Evolutionary conservation across 768 basidiomycete genomes (phyloP), one percentile per base, ranked within the genome.

Genomic region (Auricularia sp.): DNA sequence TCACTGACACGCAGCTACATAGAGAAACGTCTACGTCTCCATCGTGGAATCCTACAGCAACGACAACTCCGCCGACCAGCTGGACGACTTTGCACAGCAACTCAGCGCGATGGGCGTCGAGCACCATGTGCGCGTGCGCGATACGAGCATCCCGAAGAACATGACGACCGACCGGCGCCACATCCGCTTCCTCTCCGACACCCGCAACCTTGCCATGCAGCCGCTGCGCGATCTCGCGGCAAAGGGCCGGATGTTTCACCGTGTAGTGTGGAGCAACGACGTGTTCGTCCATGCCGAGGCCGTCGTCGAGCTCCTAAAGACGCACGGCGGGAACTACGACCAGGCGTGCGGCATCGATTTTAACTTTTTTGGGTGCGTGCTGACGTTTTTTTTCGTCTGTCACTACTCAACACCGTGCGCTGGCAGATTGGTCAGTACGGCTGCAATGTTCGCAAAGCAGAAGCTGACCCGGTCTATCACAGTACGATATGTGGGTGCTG

Each of bases 281-380:
- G 69, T 80, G 7, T 76, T 68, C 63, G 68, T 80, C 66, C 76
- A 77, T 37, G 77, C 78, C 4, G 77, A 80, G 67, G 71, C 72
- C 24, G 67, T 80, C 4, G 65, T 79, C 16, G 77, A 80, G 65
- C 72, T 81, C 33, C 65, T 80, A 29, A 66, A 75, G 37, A 79
- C 79, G 3, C 68, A 69, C 13, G 72, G 73, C 29, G 78, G 77
- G 13, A 72, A 76, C 24, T 79, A 76, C 62, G 80, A 81, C 65
- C 76, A 80, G 73, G 79, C 72, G 14, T 81, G 80, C 64, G 79
- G 73, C 5, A 69, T 80, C 65, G 79, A 81, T 68, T 77, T 77
- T 35, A 51, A 51, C 18, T 51, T 51, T 18, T 51, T 51, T 21
- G 47, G 47, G 47, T 51, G 47, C 14, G 47, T 21, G 39, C 39